phyloP scores from a whole-genome alignment of 179 eudicot species.

The Heliamphora pulchella region DNA sequence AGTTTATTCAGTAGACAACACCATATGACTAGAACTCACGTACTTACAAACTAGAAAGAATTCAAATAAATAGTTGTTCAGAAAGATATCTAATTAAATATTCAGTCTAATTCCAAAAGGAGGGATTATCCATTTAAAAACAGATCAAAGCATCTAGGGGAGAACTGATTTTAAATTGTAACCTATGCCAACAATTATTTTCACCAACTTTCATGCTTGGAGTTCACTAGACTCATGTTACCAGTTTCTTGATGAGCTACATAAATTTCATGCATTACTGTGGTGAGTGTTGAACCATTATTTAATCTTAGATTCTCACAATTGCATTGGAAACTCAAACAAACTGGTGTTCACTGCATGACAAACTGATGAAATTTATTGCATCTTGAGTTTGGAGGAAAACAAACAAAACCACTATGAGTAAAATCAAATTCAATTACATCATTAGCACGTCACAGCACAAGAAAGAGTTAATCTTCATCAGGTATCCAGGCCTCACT shows the following conservation, averaged over 20 bases:
- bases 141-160: neutral
- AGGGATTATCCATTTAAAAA: neutral
- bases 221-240: neutral
- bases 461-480: neutral
- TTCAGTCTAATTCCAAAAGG: too few relatives aligned
- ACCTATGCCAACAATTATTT: neutral
- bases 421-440: neutral
- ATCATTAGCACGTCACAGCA: neutral
- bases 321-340: neutral
- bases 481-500: neutral
- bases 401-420: too few relatives aligned
- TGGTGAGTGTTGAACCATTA: neutral
- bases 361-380: neutral
- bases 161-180: neutral
- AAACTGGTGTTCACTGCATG: neutral
- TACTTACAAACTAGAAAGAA: neutral
- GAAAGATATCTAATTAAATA: too few relatives aligned
- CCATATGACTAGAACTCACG: neutral
- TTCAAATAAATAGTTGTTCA: constrained; percentile 6
- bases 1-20: constrained; percentile 1
- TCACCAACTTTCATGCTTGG: neutral
- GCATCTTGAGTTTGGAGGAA: neutral
- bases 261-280: neutral
- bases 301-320: neutral
- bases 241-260: neutral